A percentile compares a stretch with the other conserved stretches of the same genome.
Evolutionary conservation across 306 rosid genomes (phyloP).

Genomic region (Fragaria ananassa): DNA sequence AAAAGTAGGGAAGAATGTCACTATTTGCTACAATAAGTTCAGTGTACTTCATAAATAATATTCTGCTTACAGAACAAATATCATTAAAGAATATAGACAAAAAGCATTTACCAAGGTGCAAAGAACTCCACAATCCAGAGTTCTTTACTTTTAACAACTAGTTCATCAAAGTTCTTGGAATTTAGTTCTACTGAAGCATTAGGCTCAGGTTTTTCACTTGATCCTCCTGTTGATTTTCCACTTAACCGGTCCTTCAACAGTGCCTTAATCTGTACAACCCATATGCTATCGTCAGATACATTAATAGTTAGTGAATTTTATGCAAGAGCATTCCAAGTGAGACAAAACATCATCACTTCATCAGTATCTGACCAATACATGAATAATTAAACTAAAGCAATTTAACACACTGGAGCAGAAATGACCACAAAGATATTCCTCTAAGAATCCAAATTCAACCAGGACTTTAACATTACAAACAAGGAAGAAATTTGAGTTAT

Average conservation of each 20-base stretch:
- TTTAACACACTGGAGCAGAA: neutral
- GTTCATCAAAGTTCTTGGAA: conserved; percentile 77
- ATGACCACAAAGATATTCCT: neutral
- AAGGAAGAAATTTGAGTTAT: neutral
- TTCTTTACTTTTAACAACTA: conserved; percentile 85
- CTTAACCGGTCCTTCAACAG: conserved; percentile 81
- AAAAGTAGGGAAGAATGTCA: conserved; percentile 23
- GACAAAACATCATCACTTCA: neutral
- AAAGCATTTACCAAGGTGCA: conserved; percentile 79
- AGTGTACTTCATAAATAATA: conserved; percentile 11
- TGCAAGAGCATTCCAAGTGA: neutral
- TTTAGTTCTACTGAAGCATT: conserved; percentile 74
- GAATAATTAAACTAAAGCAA: neutral
- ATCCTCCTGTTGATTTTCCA: conserved; percentile 80
- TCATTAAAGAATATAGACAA: neutral
- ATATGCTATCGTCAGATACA: conserved; percentile 21
- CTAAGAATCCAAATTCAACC: conserved; percentile 5
- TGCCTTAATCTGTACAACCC: conserved; percentile 57
- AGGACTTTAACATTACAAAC: neutral
- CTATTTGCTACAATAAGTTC: neutral
- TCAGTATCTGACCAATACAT: neutral
- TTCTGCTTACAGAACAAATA: neutral
- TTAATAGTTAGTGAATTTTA: neutral
- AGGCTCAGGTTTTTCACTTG: conserved; percentile 70
- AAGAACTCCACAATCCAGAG: conserved; percentile 98